phyloP scores from a whole-genome alignment of 495 filamentous ascomycete species.

The Penicillium nucicola region DNA sequence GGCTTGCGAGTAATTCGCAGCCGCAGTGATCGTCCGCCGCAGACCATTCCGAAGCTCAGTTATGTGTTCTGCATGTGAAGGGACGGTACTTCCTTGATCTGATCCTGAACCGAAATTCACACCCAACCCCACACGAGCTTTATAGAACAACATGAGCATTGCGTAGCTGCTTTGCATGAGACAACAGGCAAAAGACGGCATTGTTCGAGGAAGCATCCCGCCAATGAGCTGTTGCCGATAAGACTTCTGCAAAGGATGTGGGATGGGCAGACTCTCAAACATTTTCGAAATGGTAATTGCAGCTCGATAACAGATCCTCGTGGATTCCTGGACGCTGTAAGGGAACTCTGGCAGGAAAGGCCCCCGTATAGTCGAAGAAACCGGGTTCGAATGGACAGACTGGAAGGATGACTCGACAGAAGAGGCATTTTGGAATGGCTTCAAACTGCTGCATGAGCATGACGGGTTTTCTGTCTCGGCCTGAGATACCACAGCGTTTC shows the following conservation, averaged over 20 bases:
- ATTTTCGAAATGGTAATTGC: conserved; percentile 49
- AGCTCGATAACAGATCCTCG: conserved; percentile 50
- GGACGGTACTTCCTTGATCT: conserved; percentile 20
- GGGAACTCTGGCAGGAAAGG: conserved; percentile 39
- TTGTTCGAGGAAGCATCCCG: conserved; percentile 47
- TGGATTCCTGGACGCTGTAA: conserved; percentile 50
- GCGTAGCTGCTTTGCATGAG: conserved; percentile 61
- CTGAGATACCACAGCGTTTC: conserved; percentile 22
- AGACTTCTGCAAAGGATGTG: conserved; percentile 29
- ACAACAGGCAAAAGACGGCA: conserved; percentile 60
- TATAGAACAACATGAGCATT: conserved; percentile 53
- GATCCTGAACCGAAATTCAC: conserved; percentile 41
- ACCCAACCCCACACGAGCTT: conserved; percentile 46
- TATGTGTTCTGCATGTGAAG: conserved; percentile 38
- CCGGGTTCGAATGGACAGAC: conserved; percentile 29
- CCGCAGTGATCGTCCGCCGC: conserved; percentile 43
- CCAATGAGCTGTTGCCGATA: conserved; percentile 22
- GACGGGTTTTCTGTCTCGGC: conserved; percentile 30
- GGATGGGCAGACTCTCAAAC: conserved; percentile 48
- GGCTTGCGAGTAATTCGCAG: conserved; percentile 53
- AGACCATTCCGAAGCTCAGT: conserved; percentile 51
- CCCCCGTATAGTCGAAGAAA: conserved; percentile 30
- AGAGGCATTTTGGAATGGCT: conserved; percentile 29
- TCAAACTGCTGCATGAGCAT: conserved; percentile 32
- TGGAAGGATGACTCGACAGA: conserved; percentile 31